Percentiles rank a stretch among this genome's conserved stretches.
These are phyloP conservation scores for Candida xiaguanensis DNA, from an alignment of 805 yeast genomes.

Conservation along the genomic window DNA sequence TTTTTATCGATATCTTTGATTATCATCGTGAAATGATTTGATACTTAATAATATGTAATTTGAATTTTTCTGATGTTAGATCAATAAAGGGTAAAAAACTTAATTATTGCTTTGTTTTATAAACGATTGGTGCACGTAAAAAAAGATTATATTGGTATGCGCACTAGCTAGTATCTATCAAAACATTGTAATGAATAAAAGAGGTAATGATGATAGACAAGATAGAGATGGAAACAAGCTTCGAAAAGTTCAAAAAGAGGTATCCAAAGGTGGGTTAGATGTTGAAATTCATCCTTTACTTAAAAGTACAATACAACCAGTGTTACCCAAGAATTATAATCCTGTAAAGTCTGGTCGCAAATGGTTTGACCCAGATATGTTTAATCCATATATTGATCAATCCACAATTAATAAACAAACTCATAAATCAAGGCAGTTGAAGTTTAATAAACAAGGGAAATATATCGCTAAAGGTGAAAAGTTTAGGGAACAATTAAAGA, in stretches of 20 bases:
- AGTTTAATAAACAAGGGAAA: constrained; percentile 62
- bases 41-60: neutral
- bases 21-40: neutral
- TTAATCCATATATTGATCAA: constrained; percentile 39
- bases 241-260: neutral
- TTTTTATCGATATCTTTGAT: neutral
- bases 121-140: neutral
- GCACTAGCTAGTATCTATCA: no score
- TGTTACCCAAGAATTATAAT: constrained; percentile 22
- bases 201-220: neutral
- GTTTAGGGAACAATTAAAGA: constrained; percentile 38
- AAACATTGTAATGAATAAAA: neutral
- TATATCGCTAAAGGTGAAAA: constrained; percentile 52
- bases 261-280: constrained; percentile 26
- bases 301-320: constrained; percentile 20
- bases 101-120: neutral
- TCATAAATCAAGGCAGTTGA: constrained; percentile 35
- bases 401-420: constrained; percentile 7
- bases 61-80: constrained; percentile 1
- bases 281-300: constrained; percentile 38
- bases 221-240: neutral
- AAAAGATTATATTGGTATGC: neutral
- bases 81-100: neutral
- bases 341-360: constrained; percentile 22
- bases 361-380: constrained; percentile 30